Percentiles rank a stretch among this genome's conserved stretches.
These are phyloP conservation scores for Teratosphaeriaceae sp. DNA, from an alignment of 2,329 filamentous ascomycete genomes.

Conservation along the genomic window DNA sequence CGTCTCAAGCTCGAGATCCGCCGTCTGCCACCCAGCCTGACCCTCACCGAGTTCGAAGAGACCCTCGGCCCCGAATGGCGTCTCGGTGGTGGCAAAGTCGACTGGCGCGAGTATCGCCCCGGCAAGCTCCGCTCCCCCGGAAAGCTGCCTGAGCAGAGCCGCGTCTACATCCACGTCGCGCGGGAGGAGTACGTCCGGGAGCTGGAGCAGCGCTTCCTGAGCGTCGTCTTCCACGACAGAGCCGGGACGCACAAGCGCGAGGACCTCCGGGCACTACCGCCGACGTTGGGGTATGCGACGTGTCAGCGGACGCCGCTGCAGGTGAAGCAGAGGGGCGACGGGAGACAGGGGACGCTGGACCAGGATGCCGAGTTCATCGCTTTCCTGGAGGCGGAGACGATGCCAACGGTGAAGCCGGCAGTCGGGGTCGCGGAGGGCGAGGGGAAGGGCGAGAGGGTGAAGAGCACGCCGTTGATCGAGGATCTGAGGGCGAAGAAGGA, in stretches of 20 bases:
- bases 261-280: slow-evolving; percentile 64
- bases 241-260: slow-evolving; percentile 67
- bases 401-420: slow-evolving; percentile 54
- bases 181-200: slow-evolving; percentile 59
- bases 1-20: slow-evolving; percentile 81
- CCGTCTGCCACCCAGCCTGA: slow-evolving; percentile 79
- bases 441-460: slow-evolving; percentile 47
- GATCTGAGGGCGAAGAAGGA: slow-evolving; percentile 89
- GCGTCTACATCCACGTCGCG: slow-evolving; percentile 77
- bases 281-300: slow-evolving; percentile 71
- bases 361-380: slow-evolving; percentile 93
- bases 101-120: slow-evolving; percentile 69
- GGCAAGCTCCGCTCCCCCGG: slow-evolving; percentile 82
- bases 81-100: slow-evolving; percentile 69
- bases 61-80: slow-evolving; percentile 77
- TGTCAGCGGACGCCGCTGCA: slow-evolving; percentile 70
- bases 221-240: slow-evolving; percentile 69
- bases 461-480: slow-evolving; percentile 82
- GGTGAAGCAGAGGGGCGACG: slow-evolving; percentile 68
- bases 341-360: slow-evolving; percentile 88
- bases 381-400: slow-evolving; percentile 82
- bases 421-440: slow-evolving; percentile 38
- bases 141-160: slow-evolving; percentile 73
- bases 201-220: slow-evolving; percentile 65
- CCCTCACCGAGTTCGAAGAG: slow-evolving; percentile 65